These are phyloP conservation scores for Myotisia sp. DNA, from an alignment of 2,329 filamentous ascomycete species.

Conservation along the genomic window DNA sequence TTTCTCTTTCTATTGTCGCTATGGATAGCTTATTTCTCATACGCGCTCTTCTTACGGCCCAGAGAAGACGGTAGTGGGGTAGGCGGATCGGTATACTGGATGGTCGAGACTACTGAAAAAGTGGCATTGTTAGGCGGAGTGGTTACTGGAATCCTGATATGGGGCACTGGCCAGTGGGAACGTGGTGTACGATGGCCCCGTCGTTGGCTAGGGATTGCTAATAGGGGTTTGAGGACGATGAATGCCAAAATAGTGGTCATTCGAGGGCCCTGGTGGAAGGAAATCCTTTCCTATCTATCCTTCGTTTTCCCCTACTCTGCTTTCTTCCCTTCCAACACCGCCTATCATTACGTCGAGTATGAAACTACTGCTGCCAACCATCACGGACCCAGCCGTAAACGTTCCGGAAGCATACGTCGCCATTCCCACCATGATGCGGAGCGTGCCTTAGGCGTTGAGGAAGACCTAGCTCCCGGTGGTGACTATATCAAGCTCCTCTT, in stretches of 20 bases:
- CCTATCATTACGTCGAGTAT: conserved; percentile 60
- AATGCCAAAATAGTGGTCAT: conserved; percentile 94
- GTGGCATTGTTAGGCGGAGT: conserved; percentile 83
- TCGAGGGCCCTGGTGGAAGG: conserved; percentile 66
- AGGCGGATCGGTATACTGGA: conserved; percentile 91
- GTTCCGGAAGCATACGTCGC: conserved; percentile 4
- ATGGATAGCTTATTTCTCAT: conserved; percentile 77
- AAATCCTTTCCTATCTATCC: conserved; percentile 54
- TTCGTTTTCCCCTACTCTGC: conserved; percentile 67
- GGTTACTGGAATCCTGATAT: conserved; percentile 73
- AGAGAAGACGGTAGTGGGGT: conserved; percentile 84
- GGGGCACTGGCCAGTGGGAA: conserved; percentile 94
- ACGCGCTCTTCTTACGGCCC: conserved; percentile 87
- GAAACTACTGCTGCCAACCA: conserved; percentile 9
- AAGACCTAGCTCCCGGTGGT: conserved; percentile 78
- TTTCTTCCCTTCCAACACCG: conserved; percentile 46
- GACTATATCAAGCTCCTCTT: conserved; percentile 84
- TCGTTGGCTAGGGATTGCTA: conserved; percentile 77
- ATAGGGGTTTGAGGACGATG: conserved; percentile 77
- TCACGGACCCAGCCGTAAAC: neutral
- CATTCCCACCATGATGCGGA: conserved; percentile 8
- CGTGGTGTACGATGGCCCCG: conserved; percentile 87
- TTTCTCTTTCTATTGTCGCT: conserved; percentile 64
- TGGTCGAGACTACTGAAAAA: conserved; percentile 78
- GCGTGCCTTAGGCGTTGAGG: conserved; percentile 46